Base-by-base conservation (phyloP, 2,329 filamentous ascomycete genomes). In the Sarocladium kiliense region DNA sequence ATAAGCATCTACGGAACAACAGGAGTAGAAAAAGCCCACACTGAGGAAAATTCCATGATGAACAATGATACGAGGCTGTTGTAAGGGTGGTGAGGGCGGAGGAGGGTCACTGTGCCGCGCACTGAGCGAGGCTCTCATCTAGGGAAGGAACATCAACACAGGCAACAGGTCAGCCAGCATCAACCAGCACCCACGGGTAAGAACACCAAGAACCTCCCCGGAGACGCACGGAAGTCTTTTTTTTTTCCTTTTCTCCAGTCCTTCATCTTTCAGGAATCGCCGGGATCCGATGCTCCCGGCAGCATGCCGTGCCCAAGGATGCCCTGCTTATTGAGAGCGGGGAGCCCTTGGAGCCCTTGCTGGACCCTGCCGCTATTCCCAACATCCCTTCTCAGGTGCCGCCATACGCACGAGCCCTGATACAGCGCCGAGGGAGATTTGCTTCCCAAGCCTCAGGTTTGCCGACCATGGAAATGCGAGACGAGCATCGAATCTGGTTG, bases 331-430 rank as follows among this genome's bases (percentile, higher is more conserved):
- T 45, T 10, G 18, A 25, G 19, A 6, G 19, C 5, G 41, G 41
- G 41, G 19, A 23, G 41, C 9, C 41, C 41, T 26, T 21, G 41
- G 19, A 23, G 41, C 9, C 41, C 41, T 26, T 21, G 41, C 18
- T 45, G 41, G 41, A 45, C 41, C 41, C 41, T 45, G 41, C 41
- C 23, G 41, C 41, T 45, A 45, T 23, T 45, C 19, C 41, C 41
- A 23, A 45, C 19, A 23, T 45, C 19, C n/a, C 41, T 21, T 12
- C 5, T 18, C 18, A 25, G 41, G 3, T 45, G 18, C 21, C 11
- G 41, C 41, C 23, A 45, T 6, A 16, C 36, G n/a, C 36, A 10
- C 36, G n/a, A 39, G n/a, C 36, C 36, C 36, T 16, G 16, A 16
- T 39, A 18, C n/a, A 39, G 36, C 36, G 36, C 16, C 36, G 36